Conservation (phyloP, 1,139 yeast species). For the Yamadazyma aaseri region DNA sequence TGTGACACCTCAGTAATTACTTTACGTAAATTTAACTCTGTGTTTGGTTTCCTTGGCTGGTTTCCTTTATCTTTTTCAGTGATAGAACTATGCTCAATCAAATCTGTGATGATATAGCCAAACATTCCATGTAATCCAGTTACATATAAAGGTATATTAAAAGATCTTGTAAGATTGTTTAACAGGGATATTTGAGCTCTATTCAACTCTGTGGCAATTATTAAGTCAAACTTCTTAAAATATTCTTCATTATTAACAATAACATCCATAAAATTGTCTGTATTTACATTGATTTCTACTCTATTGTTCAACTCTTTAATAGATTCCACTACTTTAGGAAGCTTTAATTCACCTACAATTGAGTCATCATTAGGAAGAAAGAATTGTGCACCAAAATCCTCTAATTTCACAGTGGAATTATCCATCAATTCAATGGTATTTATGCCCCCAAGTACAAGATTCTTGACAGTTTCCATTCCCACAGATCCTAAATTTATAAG, state of each 20-base stretch:
- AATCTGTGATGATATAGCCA: constrained; percentile 80
- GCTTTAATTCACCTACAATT: constrained; percentile 49
- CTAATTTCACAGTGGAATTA: constrained; percentile 48
- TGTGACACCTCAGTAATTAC: constrained; percentile 47
- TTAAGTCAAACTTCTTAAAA: constrained; percentile 62
- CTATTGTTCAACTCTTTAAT: constrained; percentile 77
- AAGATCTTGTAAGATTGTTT: constrained; percentile 54
- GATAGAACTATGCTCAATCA: constrained; percentile 59
- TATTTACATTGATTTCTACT: constrained; percentile 53
- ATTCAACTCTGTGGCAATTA: constrained; percentile 70
- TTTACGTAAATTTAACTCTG: constrained; percentile 50
- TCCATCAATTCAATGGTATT: constrained; percentile 77
- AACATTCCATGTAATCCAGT: constrained; percentile 76
- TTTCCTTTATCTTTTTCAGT: constrained; percentile 48
- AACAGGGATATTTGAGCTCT: constrained; percentile 40
- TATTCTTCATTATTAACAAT: constrained; percentile 29
- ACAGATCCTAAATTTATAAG: constrained; percentile 68
- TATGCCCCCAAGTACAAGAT: constrained; percentile 84
- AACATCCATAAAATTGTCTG: constrained; percentile 28
- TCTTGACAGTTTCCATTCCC: constrained; percentile 80
- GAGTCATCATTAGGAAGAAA: constrained; percentile 58
- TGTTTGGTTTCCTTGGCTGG: constrained; percentile 41
- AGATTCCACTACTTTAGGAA: constrained; percentile 52
- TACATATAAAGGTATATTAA: constrained; percentile 64
- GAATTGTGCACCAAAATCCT: constrained; percentile 77